Conservation (phyloP, 345 rosid genomes). For the Gossypium mustelinum region DNA sequence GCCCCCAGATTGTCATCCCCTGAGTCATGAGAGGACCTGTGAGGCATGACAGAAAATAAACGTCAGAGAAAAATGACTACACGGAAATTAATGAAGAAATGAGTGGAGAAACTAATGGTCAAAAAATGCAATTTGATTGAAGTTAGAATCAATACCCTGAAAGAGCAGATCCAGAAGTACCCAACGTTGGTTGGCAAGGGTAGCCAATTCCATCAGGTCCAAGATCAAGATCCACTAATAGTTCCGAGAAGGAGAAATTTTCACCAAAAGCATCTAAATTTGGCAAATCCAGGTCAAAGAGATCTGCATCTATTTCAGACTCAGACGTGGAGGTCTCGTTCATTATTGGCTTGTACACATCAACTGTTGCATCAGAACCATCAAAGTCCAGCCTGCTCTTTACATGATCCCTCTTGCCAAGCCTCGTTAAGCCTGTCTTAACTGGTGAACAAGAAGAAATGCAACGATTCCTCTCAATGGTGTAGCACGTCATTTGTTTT, state of each 20-base stretch:
- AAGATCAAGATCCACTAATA: conserved; percentile 67
- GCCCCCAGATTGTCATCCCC: conserved; percentile 30
- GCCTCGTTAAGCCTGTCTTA: conserved; percentile 44
- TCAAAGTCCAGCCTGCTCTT: conserved; percentile 89
- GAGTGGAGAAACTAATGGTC: not conserved
- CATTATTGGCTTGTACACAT: conserved; percentile 29
- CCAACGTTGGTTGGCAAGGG: conserved; percentile 39
- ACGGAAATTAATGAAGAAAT: not conserved
- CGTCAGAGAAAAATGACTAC: not conserved
- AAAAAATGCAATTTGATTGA: not conserved
- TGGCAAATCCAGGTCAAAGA: conserved; percentile 63
- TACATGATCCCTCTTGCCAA: conserved; percentile 56
- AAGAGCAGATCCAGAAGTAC: conserved; percentile 25
- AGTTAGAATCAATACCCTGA: conserved; percentile 36
- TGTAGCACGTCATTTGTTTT: conserved; percentile 53
- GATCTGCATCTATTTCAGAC: conserved; percentile 56
- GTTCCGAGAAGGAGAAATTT: conserved; percentile 59
- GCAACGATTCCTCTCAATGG: conserved; percentile 68
- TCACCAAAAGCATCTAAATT: conserved; percentile 59
- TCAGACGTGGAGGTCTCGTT: conserved; percentile 46
- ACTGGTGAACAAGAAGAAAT: conserved; percentile 69
- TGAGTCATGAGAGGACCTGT: conserved; percentile 11
- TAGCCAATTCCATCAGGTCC: conserved; percentile 37
- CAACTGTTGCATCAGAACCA: conserved; percentile 43
- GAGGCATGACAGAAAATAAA: not conserved